Evolutionary conservation across 192 early-diverging fungal species (phyloP).

Genomic region (Entomortierella lignicola): DNA sequence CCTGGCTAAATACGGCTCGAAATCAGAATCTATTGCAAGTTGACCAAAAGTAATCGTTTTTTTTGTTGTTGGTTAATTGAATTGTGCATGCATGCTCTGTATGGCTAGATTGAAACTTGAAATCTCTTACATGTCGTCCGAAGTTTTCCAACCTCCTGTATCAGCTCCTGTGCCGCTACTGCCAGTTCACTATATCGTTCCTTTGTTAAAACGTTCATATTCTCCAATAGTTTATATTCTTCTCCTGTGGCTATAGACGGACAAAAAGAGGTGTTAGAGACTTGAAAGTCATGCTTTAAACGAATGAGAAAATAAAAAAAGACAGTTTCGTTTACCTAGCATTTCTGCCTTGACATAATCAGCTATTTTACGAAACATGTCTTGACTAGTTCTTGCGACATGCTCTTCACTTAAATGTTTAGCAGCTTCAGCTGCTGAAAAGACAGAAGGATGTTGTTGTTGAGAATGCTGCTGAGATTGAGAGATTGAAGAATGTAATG

Average conservation of each 20-base stretch:
- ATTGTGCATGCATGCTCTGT: not conserved
- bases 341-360: slow-evolving; percentile 57
- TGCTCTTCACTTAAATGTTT: slow-evolving; percentile 45
- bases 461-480: slow-evolving; percentile 2
- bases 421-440: slow-evolving; percentile 38
- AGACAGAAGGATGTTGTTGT: not conserved
- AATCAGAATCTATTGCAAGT: slow-evolving; percentile 44
- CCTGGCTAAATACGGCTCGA: slow-evolving; percentile 55
- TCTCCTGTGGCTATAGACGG: slow-evolving; percentile 44
- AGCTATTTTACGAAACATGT: slow-evolving; percentile 56
- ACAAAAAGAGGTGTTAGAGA: not conserved
- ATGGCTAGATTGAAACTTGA: not conserved
- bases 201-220: slow-evolving; percentile 54
- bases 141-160: slow-evolving; percentile 56
- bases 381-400: slow-evolving; percentile 53
- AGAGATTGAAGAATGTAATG: slow-evolving; percentile 29
- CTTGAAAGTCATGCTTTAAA: not conserved
- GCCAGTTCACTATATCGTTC: slow-evolving; percentile 57
- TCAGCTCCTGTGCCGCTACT: slow-evolving; percentile 53
- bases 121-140: slow-evolving; percentile 48
- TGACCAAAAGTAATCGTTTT: not conserved
- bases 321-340: slow-evolving; percentile 38
- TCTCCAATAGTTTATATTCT: slow-evolving; percentile 57
- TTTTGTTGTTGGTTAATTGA: not conserved
- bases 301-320: not conserved